Percentiles rank a stretch among this genome's conserved stretches.
Conservation (phyloP, 176 grass and related monocot genomes). For the Zoysia pacifica region DNA sequence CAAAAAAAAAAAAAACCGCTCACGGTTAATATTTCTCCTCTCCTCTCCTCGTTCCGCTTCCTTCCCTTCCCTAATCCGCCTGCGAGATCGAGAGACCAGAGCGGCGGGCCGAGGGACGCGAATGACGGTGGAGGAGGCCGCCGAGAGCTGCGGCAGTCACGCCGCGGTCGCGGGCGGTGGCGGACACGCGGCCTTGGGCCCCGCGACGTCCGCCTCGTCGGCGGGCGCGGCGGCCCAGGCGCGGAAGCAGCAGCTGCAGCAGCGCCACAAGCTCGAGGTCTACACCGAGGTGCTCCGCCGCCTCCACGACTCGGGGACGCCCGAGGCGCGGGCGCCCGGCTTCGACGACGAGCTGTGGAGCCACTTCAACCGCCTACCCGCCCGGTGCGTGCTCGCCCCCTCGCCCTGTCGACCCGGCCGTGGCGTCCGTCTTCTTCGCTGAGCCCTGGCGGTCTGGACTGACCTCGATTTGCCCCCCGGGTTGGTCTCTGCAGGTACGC, state of each 20-base stretch:
- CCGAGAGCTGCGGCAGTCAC: conserved; percentile 71
- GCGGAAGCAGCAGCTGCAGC: conserved; percentile 61
- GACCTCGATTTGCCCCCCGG: not conserved
- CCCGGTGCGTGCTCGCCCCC: conserved; percentile 39
- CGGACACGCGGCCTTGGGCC: not conserved
- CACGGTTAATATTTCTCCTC: conserved; percentile 20
- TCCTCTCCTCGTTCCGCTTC: not conserved
- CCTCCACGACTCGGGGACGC: conserved; percentile 42
- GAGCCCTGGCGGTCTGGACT: not conserved
- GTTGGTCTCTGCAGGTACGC: conserved; percentile 43
- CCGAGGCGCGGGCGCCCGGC: conserved; percentile 39
- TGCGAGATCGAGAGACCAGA: conserved; percentile 23
- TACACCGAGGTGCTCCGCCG: conserved; percentile 62
- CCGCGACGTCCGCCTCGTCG: conserved; percentile 21
- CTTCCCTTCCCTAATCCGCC: conserved; percentile 17
- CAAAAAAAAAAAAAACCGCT: conserved; percentile 3
- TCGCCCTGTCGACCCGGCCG: not conserved
- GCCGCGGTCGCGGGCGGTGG: conserved; percentile 15
- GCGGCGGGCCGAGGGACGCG: not conserved
- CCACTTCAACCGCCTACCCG: conserved; percentile 81
- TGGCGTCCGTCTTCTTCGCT: too few relatives aligned
- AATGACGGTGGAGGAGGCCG: conserved; percentile 67
- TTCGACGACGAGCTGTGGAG: conserved; percentile 75
- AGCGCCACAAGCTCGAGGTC: conserved; percentile 66
- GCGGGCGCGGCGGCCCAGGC: conserved; percentile 30